Evolutionary conservation across 2,329 filamentous ascomycete species (phyloP), one percentile per base, ranked within the genome.

Genomic region (Hymenoscyphus salicellus): DNA sequence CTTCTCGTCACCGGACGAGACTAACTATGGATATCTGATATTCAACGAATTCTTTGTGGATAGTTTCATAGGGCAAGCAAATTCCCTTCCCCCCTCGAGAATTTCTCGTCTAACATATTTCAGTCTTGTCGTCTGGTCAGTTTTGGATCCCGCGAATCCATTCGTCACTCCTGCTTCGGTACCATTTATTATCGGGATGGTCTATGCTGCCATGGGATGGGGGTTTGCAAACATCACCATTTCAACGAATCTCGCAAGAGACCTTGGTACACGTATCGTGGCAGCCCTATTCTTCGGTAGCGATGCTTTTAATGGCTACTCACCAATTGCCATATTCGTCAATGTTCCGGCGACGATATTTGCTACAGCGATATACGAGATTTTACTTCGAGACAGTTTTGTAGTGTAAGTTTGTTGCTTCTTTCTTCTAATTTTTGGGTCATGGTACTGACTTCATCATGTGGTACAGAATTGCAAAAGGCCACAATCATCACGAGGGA

Each of bases 41-140:
- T 72, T 86, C 61, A 82, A 82, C 64, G 85, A 87, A 71, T 87
- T 84, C 72, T 85, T 87, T 68, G 83, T 84, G 32, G 82, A 84
- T 70, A 77, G 75, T 63, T 86, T 86, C 74, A 82, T 87, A 63
- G 78, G 67, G 71, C 70, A 55, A 64, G 66, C 30, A 14, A 43
- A 58, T 14, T 43, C 6, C 20, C 32, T 17, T 7, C 4, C 46
- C 17, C 20, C 32, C 16, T 26, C 23, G 20, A 23, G 14, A 8
- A 33, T 33, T 56, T 26, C 17, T 16, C 16, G 32, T 28, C 60
- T 70, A 33, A 68, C n/a, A 20, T 16, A 2, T 14, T 41, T 5
- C 30, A 72, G 80, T 32, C 77, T 86, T 64, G 75, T 86, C 16
- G 86, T 87, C 72, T 87, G 84, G 84, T 79, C 84, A 7, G 78